These are phyloP conservation scores for Moesziomyces aphidis DNA, from an alignment of 1,284 basidiomycete species.

Conservation along the genomic window DNA sequence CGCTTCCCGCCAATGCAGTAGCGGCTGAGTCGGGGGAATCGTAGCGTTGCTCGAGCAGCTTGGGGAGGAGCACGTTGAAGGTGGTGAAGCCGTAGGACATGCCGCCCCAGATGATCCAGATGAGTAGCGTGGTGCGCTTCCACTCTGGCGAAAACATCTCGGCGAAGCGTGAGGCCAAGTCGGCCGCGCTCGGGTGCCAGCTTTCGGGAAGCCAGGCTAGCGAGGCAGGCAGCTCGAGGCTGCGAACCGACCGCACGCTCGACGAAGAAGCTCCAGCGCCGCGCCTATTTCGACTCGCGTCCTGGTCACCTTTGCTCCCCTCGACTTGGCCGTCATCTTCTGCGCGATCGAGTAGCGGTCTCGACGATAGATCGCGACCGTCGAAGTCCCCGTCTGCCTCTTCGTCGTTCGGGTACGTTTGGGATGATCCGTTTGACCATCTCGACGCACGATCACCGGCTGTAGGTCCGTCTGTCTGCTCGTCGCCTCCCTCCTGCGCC, in stretches of 20 bases:
- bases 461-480: too few relatives aligned
- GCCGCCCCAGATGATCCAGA: slow-evolving; percentile 64
- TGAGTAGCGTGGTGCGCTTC: slow-evolving; percentile 80
- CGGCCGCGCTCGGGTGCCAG: slow-evolving; percentile 37
- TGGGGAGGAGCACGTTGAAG: slow-evolving; percentile 96
- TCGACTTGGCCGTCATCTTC: slow-evolving; percentile 1
- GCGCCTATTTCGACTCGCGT: slow-evolving; percentile 4
- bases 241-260: not conserved
- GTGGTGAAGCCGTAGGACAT: slow-evolving; percentile 81
- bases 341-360: slow-evolving; percentile 4
- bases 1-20: slow-evolving; percentile 1
- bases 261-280: slow-evolving; percentile 2
- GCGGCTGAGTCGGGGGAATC: slow-evolving; percentile 6
- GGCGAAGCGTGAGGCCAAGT: slow-evolving; percentile 74
- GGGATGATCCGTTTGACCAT: not conserved
- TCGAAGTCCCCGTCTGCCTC: slow-evolving; percentile 6
- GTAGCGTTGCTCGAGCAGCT: slow-evolving; percentile 73
- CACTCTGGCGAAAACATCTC: slow-evolving; percentile 85
- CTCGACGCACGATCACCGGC: not conserved
- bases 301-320: slow-evolving; percentile 10
- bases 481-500: not conserved
- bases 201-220: slow-evolving; percentile 34
- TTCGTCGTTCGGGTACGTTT: not conserved
- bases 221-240: slow-evolving; percentile 16
- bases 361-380: slow-evolving; percentile 6